phyloP scores from a whole-genome alignment of 2,329 filamentous ascomycete genomes.

The Fusarium cicatricum region DNA sequence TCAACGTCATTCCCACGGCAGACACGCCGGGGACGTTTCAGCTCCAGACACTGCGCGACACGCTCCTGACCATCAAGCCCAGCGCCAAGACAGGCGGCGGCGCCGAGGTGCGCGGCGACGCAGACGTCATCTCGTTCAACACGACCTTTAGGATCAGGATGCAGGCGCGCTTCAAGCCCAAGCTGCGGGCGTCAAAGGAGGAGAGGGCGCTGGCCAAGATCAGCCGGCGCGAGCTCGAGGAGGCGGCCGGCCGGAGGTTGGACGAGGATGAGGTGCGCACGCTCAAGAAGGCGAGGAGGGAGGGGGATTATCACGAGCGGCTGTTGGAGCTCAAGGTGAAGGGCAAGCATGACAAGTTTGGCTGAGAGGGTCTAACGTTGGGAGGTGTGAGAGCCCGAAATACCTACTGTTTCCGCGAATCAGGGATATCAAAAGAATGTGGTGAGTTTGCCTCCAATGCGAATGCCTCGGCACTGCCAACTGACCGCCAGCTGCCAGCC shows the following conservation, averaged over 20 bases:
- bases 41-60: slow-evolving; percentile 76
- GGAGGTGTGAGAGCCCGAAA: neutral
- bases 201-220: slow-evolving; percentile 87
- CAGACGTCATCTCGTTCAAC: slow-evolving; percentile 69
- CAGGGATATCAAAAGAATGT: neutral
- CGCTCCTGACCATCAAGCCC: slow-evolving; percentile 71
- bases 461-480: neutral
- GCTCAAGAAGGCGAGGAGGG: slow-evolving; percentile 81
- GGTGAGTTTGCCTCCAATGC: slow-evolving; percentile 2
- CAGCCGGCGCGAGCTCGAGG: slow-evolving; percentile 84
- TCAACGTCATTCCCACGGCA: slow-evolving; percentile 69
- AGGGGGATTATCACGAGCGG: slow-evolving; percentile 90
- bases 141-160: slow-evolving; percentile 85
- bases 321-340: slow-evolving; percentile 89
- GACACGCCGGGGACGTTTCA: slow-evolving; percentile 77
- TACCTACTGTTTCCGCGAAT: neutral
- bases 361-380: slow-evolving; percentile 37
- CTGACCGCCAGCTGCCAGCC: neutral
- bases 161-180: slow-evolving; percentile 94
- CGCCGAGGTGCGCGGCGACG: slow-evolving; percentile 79
- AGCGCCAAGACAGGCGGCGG: slow-evolving; percentile 56
- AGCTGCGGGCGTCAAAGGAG: slow-evolving; percentile 79
- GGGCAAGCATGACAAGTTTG: slow-evolving; percentile 88
- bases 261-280: slow-evolving; percentile 86
- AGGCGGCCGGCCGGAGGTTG: slow-evolving; percentile 76